These are phyloP conservation scores for Phytophthora colocasiae DNA, from an alignment of 352 stramenopile species.

Conservation along the genomic window DNA sequence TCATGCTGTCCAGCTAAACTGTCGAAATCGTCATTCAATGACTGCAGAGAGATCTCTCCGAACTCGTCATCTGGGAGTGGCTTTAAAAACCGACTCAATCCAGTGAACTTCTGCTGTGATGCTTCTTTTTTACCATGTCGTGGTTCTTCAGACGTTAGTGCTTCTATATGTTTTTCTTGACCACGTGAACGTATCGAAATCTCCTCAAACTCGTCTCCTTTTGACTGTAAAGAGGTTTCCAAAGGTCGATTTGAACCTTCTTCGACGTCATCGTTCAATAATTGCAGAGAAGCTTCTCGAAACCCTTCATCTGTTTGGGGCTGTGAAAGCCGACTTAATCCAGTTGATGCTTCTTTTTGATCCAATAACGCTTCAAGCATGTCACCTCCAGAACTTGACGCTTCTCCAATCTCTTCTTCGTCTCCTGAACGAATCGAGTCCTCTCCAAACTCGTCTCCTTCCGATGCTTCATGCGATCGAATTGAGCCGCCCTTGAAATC, in stretches of 20 bases:
- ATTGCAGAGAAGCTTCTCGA: neutral
- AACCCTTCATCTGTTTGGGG: neutral
- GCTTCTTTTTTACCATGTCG: too few species aligned
- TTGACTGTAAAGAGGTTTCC: neutral
- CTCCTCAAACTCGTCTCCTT: constrained; percentile 11
- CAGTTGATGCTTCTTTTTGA: neutral
- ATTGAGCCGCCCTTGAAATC: too few species aligned
- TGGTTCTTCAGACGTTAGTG: neutral
- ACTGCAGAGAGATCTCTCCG: neutral
- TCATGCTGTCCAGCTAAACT: neutral
- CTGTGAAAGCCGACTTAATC: neutral
- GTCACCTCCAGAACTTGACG: neutral
- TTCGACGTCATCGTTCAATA: neutral
- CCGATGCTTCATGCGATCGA: too few species aligned
- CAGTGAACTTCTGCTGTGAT: too few species aligned
- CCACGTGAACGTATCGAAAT: constrained; percentile 3
- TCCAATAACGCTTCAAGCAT: neutral
- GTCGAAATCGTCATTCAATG: neutral
- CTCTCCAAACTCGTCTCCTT: neutral
- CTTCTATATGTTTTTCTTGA: neutral
- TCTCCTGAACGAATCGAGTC: neutral
- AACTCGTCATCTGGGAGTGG: neutral
- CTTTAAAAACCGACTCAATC: neutral
- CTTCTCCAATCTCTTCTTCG: neutral
- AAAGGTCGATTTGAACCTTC: neutral